phyloP scores from a whole-genome alignment of 2,329 filamentous ascomycete genomes.

The Zasmidium angulare region DNA sequence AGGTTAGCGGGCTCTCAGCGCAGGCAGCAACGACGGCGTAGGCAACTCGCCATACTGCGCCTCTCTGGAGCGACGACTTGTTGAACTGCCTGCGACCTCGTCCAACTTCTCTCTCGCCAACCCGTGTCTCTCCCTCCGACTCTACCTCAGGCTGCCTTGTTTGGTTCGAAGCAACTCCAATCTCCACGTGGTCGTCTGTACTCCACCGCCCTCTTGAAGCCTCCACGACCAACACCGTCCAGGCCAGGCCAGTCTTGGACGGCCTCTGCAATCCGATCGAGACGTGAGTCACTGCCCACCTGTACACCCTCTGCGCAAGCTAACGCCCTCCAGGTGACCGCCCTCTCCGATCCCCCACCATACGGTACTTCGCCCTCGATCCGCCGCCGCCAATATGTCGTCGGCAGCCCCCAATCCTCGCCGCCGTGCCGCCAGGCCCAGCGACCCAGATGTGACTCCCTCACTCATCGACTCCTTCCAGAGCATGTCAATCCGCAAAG shows the following conservation, averaged over 20 bases:
- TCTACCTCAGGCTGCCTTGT: neutral
- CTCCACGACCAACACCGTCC: neutral
- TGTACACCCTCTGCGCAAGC: neutral
- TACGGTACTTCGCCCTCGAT: constrained; percentile 22
- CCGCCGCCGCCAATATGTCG: constrained; percentile 26
- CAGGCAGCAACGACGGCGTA: too few species aligned
- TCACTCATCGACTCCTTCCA: constrained; percentile 38
- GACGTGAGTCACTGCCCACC: neutral
- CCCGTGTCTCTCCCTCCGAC: neutral
- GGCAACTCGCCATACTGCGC: too few species aligned
- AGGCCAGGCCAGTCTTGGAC: neutral
- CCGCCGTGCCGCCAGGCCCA: constrained; percentile 43
- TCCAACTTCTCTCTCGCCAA: too few species aligned
- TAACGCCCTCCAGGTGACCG: constrained; percentile 20
- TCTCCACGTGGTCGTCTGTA: neutral
- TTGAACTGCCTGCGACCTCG: too few species aligned
- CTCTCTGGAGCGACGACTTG: too few species aligned
- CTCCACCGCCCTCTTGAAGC: too few species aligned
- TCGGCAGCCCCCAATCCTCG: constrained; percentile 43
- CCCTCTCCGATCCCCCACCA: constrained; percentile 13
- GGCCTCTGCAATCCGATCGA: neutral
- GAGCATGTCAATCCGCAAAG: constrained; percentile 49
- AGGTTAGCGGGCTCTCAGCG: too few species aligned
- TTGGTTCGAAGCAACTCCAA: too few species aligned
- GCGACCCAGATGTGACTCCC: constrained; percentile 36